Base-by-base conservation (phyloP, 345 rosid genomes). In the Populus tremula region DNA sequence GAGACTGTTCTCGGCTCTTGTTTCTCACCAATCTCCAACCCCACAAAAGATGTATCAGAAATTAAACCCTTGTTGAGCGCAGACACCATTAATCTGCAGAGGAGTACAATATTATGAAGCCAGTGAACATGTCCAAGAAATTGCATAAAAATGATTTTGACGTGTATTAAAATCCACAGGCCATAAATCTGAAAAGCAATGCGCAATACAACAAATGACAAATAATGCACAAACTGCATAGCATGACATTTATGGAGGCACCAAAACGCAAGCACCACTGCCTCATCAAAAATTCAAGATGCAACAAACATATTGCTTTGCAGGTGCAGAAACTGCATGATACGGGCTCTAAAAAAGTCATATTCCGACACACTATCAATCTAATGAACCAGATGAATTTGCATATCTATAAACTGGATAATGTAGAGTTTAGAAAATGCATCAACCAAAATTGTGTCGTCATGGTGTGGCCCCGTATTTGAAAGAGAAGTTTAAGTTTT, bases 51-150 rank as follows among this genome's bases (percentile, higher is more conserved):
- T 79, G 87, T 86, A 86, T 81, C 89, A 73, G 84, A 80, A 85
- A 81, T 91, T 90, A 91, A 83, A 86, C 85, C 83, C 83, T 35
- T 87, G 78, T 88, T 78, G 74, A 81, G 84, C 81, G 82, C 88
- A 74, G 87, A 86, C 91, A 91, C 87, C 94, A 88, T 89, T 77
- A 91, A 91, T 89, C 97, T 92, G 91, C 87, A 88, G n/a, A 66
- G 38, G 38, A 43, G 29, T 5, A 53, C 41, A 71, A 36, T 18
- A 49, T 45, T 45, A 25, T 18, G 54, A 20, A 74, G 41, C 54
- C 47, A 72, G n/a, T 25, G 47, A 45, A 18, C 17, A 68, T 53
- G 70, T 13, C 61, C 76, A 35, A 75, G 39, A 75, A 75, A 49
- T 47, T 49, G 71, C 47, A 14, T 21, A 39, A 65, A 43, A 9